phyloP scores from a whole-genome alignment of 345 rosid genomes.

The Zanthoxylum bungeanum region DNA sequence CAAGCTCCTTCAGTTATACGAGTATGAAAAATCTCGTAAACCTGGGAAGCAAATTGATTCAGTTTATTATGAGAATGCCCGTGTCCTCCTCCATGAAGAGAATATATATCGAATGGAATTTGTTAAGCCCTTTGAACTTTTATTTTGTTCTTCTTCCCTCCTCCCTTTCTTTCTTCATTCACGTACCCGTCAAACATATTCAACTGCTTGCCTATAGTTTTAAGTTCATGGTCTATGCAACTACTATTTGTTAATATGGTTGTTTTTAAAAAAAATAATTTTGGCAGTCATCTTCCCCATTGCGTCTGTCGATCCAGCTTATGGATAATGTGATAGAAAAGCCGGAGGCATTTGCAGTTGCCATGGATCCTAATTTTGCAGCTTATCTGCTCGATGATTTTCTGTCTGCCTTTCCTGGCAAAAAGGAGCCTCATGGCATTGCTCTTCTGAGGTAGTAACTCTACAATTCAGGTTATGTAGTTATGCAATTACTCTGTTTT shows the following conservation, averaged over 20 bases:
- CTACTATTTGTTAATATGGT: too few species aligned
- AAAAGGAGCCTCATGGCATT: constrained; percentile 68
- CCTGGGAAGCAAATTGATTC: constrained; percentile 55
- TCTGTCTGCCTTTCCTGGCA: constrained; percentile 50
- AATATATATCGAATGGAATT: constrained; percentile 80
- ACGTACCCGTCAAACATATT: background rate
- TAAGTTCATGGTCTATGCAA: background rate
- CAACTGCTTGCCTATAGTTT: background rate
- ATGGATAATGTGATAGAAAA: constrained; percentile 80
- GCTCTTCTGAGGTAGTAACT: constrained; percentile 54
- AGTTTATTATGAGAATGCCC: constrained; percentile 77
- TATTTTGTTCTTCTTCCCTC: background rate
- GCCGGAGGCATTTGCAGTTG: constrained; percentile 77
- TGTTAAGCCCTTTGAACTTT: constrained; percentile 48
- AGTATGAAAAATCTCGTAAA: constrained; percentile 74
- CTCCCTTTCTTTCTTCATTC: background rate
- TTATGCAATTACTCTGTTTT: background rate
- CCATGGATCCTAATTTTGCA: constrained; percentile 81
- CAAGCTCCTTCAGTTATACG: constrained; percentile 82
- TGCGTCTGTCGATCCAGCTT: constrained; percentile 66
- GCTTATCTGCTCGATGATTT: constrained; percentile 74
- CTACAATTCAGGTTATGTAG: background rate
- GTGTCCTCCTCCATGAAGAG: constrained; percentile 86
- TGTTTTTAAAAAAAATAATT: background rate
- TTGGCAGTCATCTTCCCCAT: constrained; percentile 61